Evolutionary conservation across 2,329 filamentous ascomycete species (phyloP), one percentile per base, ranked within the genome.

Genomic region (Colletotrichum cuscutae): DNA sequence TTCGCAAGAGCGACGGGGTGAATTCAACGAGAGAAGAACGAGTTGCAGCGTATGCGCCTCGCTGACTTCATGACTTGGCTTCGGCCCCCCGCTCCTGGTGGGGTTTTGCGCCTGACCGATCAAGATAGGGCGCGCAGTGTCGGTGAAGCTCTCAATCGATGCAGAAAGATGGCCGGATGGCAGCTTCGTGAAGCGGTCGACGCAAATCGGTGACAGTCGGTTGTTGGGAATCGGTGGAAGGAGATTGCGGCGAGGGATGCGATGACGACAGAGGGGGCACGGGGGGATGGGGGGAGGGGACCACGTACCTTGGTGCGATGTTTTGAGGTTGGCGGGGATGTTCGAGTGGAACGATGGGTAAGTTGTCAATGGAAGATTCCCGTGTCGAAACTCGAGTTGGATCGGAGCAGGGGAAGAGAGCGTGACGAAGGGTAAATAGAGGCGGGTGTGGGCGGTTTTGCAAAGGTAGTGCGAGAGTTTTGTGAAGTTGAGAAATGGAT

Each of bases 191-290:
- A 37, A 60, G 70, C 32, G 70, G 32, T 49, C 30, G 71, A 35
- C 57, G 32, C 57, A 60, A 30, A 37, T 42, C 12, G 57, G 52
- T n/a, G 57, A 46, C 53, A 24, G 49, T 53, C 62, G 71, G 68
- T 66, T 73, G 68, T 72, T 72, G 68, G 57, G 71, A 28, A 66
- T 67, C 62, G 54, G 68, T 66, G 58, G 67, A 68, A 68, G 62
- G 66, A 70, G 60, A 70, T 62, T 72, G 63, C 71, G 68, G 71
- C 71, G 77, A 75, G 78, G 77, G 76, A 76, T 78, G 78, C 77
- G 81, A 84, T 84, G 82, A 83, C 82, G 82, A 84, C 80, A 83
- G 82, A 80, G 80, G 79, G 78, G 76, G 77, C 75, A 77, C 76
- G 77, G 78, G 78, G 74, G 56, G 32, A 53, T 52, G 22, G 59